These are phyloP conservation scores for Paraconiothyrium sp. DNA, from an alignment of 2,329 filamentous ascomycete genomes.

Conservation along the genomic window DNA sequence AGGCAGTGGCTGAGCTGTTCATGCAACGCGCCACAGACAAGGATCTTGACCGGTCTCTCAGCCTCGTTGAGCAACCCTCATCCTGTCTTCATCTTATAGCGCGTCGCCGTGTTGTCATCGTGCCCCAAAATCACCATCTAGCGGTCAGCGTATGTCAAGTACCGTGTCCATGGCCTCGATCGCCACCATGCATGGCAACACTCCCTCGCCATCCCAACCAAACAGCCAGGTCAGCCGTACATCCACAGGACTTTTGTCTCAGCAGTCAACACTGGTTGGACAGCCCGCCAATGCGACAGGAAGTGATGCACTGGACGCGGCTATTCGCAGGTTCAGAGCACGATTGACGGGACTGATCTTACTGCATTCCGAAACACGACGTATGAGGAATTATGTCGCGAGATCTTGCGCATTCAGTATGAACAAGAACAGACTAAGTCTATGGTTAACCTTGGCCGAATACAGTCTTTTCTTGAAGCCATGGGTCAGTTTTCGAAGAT, in stretches of 20 bases:
- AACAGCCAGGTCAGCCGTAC: slow-evolving; percentile 21
- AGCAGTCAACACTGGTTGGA: slow-evolving; percentile 26
- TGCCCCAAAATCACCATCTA: neutral
- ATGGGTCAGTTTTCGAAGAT: slow-evolving; percentile 52
- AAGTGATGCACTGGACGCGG: slow-evolving; percentile 24
- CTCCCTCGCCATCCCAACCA: neutral
- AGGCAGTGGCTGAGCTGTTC: slow-evolving; percentile 19
- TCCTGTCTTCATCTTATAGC: neutral
- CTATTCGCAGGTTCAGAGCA: slow-evolving; percentile 25
- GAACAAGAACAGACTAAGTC: slow-evolving; percentile 27
- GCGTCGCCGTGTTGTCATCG: neutral
- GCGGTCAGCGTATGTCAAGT: neutral
- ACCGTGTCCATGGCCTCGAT: neutral
- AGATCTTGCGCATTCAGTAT: slow-evolving; percentile 26
- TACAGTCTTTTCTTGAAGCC: slow-evolving; percentile 36
- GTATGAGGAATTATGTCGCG: slow-evolving; percentile 25
- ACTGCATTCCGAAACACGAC: slow-evolving; percentile 26
- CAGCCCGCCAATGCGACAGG: neutral
- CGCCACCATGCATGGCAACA: slow-evolving; percentile 11
- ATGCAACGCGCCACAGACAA: slow-evolving; percentile 15
- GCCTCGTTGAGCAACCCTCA: neutral
- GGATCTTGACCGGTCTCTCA: slow-evolving; percentile 13
- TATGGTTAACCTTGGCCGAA: slow-evolving; percentile 29
- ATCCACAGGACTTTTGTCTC: slow-evolving; percentile 24
- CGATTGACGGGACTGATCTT: slow-evolving; percentile 26